phyloP scores from a whole-genome alignment of 129 eudicot genomes.

The sunflower (Helianthus annuus) region HanXRQr2.0-SUNRISE NC_035435.2:166543784-166544283 shows the following conservation, averaged over 20 bases:
- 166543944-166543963: conserved; percentile 30
- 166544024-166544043: conserved; percentile 41
- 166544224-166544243: background rate
- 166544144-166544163: too few species aligned
- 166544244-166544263: background rate
- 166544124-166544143: too few species aligned
- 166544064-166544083: conserved; percentile 21
- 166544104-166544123: background rate
- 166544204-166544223: too few species aligned
- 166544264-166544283: background rate
- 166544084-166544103: conserved; percentile 34
- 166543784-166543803: background rate
- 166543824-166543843: conserved; percentile 8
- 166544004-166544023: conserved; percentile 55
- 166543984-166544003: conserved; percentile 35
- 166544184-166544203: background rate
- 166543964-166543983: conserved; percentile 41
- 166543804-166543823: background rate
- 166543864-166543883: conserved; percentile 6
- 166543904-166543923: background rate
- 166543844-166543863: conserved; percentile 5
- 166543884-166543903: background rate
- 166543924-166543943: conserved; percentile 31
- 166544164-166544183: background rate
- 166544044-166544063: conserved; percentile 41